Evolutionary conservation across 495 filamentous ascomycete genomes (phyloP).

Genomic region (Penicillium waksmanii): DNA sequence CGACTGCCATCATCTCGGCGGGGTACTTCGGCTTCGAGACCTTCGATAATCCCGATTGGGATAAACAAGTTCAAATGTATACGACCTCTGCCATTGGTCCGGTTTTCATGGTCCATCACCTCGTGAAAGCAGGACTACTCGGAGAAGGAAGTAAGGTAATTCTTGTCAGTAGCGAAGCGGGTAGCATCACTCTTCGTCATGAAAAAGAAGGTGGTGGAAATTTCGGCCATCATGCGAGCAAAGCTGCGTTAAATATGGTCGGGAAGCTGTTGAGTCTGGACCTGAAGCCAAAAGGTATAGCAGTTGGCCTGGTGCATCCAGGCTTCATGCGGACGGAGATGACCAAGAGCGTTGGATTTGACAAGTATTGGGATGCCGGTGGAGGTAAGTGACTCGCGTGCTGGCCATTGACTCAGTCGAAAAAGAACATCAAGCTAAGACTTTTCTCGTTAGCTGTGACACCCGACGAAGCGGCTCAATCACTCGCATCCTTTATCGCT

Average conservation of each 20-base stretch:
- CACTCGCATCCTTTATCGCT: constrained; percentile 63
- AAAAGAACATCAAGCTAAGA: constrained; percentile 4
- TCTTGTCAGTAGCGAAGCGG: constrained; percentile 68
- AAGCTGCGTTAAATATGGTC: constrained; percentile 75
- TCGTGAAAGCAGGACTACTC: constrained; percentile 58
- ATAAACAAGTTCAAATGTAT: constrained; percentile 71
- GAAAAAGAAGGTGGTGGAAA: constrained; percentile 71
- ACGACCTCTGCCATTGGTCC: constrained; percentile 68
- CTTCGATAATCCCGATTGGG: constrained; percentile 65
- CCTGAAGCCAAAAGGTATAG: constrained; percentile 62
- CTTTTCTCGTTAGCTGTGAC: constrained; percentile 56
- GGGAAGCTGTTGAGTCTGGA: constrained; percentile 71
- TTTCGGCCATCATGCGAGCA: constrained; percentile 73
- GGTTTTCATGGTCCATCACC: constrained; percentile 64
- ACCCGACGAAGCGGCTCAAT: constrained; percentile 66
- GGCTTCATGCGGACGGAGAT: constrained; percentile 79
- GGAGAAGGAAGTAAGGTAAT: constrained; percentile 60
- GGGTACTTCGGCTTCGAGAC: constrained; percentile 70
- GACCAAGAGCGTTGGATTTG: constrained; percentile 71
- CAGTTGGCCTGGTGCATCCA: constrained; percentile 70
- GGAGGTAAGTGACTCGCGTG: constrained; percentile 51
- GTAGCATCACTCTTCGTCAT: constrained; percentile 69
- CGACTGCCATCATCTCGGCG: constrained; percentile 65
- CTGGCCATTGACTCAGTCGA: neutral
- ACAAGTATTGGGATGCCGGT: constrained; percentile 69